Percentiles rank a stretch among this genome's conserved stretches.
Evolutionary conservation across 495 filamentous ascomycete species (phyloP).

Genomic region (Aspergillus haitiensis): DNA sequence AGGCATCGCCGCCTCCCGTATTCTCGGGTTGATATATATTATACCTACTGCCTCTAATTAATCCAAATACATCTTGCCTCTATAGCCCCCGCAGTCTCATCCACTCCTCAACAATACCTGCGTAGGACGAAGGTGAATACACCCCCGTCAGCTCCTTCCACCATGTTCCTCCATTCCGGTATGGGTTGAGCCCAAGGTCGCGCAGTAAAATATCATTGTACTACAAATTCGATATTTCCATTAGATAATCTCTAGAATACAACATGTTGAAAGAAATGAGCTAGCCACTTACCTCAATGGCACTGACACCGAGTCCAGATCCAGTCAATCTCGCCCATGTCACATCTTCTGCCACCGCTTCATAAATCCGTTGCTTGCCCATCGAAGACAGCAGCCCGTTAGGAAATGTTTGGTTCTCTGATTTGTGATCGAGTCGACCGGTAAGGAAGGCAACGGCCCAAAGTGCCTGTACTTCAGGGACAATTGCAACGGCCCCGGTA

Average conservation of each 20-base stretch:
- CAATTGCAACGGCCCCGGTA: conserved; percentile 54
- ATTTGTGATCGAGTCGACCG: conserved; percentile 22
- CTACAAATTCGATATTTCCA: conserved; percentile 7
- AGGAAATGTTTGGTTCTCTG: neutral
- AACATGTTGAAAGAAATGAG: neutral
- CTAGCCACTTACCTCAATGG: conserved; percentile 28
- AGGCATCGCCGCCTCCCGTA: neutral
- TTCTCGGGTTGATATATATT: no score
- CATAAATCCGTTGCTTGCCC: neutral
- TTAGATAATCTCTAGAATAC: neutral
- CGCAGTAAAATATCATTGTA: conserved; percentile 36
- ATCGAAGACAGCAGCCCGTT: neutral
- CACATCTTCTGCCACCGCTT: conserved; percentile 31
- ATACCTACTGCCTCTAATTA: no score
- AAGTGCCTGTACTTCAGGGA: conserved; percentile 64
- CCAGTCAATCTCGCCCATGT: conserved; percentile 31
- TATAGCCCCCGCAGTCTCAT: conserved; percentile 8
- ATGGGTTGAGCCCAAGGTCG: conserved; percentile 34
- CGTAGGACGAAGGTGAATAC: conserved; percentile 33
- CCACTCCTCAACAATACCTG: conserved; percentile 36
- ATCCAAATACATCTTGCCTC: no score
- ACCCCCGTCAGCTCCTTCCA: conserved; percentile 30
- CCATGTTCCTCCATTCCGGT: conserved; percentile 28
- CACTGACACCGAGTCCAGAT: conserved; percentile 29
- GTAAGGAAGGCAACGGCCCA: conserved; percentile 64